Evolutionary conservation across 345 rosid species (phyloP).

Genomic region (Moricandia arvensis): DNA sequence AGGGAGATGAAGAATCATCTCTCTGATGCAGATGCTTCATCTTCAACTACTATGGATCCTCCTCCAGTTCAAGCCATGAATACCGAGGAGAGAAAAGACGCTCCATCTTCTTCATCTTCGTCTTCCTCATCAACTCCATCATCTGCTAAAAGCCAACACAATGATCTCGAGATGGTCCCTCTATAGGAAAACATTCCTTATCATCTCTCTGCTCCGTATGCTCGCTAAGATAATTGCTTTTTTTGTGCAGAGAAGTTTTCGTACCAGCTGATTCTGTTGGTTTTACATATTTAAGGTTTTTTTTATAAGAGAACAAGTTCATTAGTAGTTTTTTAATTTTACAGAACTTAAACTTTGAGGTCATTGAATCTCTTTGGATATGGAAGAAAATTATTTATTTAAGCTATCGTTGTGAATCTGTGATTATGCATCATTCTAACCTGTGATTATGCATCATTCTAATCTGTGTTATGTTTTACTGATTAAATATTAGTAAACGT

Average conservation of each 20-base stretch:
- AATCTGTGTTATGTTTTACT: too few species aligned
- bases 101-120: slow-evolving; percentile 19
- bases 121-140: slow-evolving; percentile 41
- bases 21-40: slow-evolving; percentile 45
- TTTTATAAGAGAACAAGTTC: slow-evolving; percentile 22
- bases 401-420: background rate
- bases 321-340: slow-evolving; percentile 2
- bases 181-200: slow-evolving; percentile 40
- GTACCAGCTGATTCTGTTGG: slow-evolving; percentile 20
- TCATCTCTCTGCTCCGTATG: slow-evolving; percentile 17
- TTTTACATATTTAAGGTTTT: slow-evolving; percentile 15
- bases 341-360: background rate
- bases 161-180: slow-evolving; percentile 55
- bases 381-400: background rate
- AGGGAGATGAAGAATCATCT: slow-evolving; percentile 88
- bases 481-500: too few species aligned
- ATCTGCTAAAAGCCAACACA: slow-evolving; percentile 40
- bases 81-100: slow-evolving; percentile 37
- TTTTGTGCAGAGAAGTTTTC: slow-evolving; percentile 30
- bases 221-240: slow-evolving; percentile 17
- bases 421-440: background rate
- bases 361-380: background rate
- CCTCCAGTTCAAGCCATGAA: slow-evolving; percentile 80
- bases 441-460: background rate
- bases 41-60: slow-evolving; percentile 58